phyloP scores from a whole-genome alignment of 2,329 filamentous ascomycete genomes.

The Pseudogymnoascus sp. region DNA sequence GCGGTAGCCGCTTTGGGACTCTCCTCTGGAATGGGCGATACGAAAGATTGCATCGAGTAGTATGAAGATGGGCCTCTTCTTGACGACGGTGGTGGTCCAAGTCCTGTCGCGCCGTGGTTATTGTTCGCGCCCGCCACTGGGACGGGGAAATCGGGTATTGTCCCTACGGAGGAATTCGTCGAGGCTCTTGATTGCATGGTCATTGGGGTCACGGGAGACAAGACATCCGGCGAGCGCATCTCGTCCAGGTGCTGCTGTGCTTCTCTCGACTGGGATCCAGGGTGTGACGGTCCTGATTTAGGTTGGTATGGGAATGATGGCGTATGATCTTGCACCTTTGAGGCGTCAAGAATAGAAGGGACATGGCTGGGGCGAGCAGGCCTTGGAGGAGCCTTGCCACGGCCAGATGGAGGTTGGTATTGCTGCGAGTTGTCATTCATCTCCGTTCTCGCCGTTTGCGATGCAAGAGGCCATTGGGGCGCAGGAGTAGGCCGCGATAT shows the following conservation, averaged over 20 bases:
- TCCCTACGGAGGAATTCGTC: slow-evolving; percentile 44
- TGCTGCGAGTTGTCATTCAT: slow-evolving; percentile 23
- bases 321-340: slow-evolving; percentile 47
- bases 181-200: slow-evolving; percentile 45
- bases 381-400: slow-evolving; percentile 45
- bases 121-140: slow-evolving; percentile 26
- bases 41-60: slow-evolving; percentile 57
- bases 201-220: slow-evolving; percentile 31
- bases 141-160: slow-evolving; percentile 45
- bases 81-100: slow-evolving; percentile 53
- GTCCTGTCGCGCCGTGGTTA: slow-evolving; percentile 41
- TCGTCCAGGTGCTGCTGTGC: slow-evolving; percentile 9
- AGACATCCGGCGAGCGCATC: slow-evolving; percentile 29
- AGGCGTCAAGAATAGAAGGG: slow-evolving; percentile 50
- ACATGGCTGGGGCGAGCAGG: slow-evolving; percentile 53
- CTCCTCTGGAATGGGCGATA: slow-evolving; percentile 71
- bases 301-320: slow-evolving; percentile 44
- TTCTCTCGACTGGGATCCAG: slow-evolving; percentile 9
- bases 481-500: slow-evolving; percentile 43
- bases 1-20: slow-evolving; percentile 44
- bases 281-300: slow-evolving; percentile 28
- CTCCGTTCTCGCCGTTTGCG: slow-evolving; percentile 17
- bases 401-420: slow-evolving; percentile 44
- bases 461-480: slow-evolving; percentile 47
- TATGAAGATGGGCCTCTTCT: slow-evolving; percentile 55